Evolutionary conservation across 306 rosid species (phyloP).

Genomic region (Medicago lupulina): DNA sequence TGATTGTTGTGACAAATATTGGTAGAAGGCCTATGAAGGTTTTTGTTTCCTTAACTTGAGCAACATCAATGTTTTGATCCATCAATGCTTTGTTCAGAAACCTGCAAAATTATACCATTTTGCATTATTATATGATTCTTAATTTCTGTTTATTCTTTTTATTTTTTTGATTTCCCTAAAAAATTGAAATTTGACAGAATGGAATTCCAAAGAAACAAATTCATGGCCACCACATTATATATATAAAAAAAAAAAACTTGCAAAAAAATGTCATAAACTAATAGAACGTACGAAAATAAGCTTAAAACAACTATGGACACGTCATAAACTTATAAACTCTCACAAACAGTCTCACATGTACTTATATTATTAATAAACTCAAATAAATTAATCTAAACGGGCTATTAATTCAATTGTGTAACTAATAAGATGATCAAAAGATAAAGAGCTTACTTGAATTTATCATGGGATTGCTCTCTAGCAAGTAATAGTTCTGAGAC

Average conservation of each 20-base stretch:
- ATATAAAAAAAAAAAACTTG: no score
- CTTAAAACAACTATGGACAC: no score
- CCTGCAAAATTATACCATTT: slow-evolving; percentile 19
- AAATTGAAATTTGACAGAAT: no score
- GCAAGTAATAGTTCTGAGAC: background rate
- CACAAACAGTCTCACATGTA: background rate
- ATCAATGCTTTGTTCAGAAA: slow-evolving; percentile 47
- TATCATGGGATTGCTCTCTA: slow-evolving; percentile 17
- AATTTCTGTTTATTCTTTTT: no score
- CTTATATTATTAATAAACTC: no score
- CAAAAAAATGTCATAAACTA: no score
- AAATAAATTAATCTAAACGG: no score
- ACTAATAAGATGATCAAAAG: background rate
- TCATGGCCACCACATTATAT: no score
- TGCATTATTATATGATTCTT: background rate
- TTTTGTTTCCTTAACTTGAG: slow-evolving; percentile 51
- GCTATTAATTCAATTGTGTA: background rate
- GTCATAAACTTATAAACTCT: no score
- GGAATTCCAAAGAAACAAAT: no score
- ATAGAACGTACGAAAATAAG: no score
- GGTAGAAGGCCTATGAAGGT: slow-evolving; percentile 48
- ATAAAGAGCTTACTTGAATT: slow-evolving; percentile 32
- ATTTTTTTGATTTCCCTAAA: no score
- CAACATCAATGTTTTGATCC: slow-evolving; percentile 7
- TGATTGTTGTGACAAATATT: slow-evolving; percentile 47